These are phyloP conservation scores for Neobulgaria alba DNA, from an alignment of 2,329 filamentous ascomycete genomes.

Conservation along the genomic window DNA sequence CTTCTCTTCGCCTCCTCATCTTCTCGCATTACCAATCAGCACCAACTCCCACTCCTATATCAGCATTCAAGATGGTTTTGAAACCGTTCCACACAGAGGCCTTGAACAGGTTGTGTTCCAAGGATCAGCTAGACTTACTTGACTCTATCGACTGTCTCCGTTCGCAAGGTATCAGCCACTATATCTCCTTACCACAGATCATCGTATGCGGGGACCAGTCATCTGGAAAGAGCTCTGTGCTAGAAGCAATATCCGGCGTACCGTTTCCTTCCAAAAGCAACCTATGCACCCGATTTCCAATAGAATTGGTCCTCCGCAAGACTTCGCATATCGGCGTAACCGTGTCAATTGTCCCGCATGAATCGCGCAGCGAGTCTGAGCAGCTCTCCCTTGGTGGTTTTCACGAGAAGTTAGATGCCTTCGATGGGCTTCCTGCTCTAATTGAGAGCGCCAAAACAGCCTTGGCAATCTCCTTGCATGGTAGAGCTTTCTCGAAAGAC, in stretches of 20 bases:
- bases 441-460: conserved; percentile 18
- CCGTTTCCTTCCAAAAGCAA: conserved; percentile 32
- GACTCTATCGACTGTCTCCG: conserved; percentile 22
- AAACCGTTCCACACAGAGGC: conserved; percentile 9
- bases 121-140: conserved; percentile 18
- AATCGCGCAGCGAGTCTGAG: conserved; percentile 12
- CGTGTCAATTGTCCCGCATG: conserved; percentile 15
- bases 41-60: no score
- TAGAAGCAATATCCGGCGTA: conserved; percentile 30
- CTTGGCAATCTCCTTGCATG: conserved; percentile 10
- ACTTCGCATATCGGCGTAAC: conserved; percentile 3
- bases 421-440: conserved; percentile 13
- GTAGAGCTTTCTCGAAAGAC: conserved; percentile 24
- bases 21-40: not conserved
- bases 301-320: conserved; percentile 31
- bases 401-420: conserved; percentile 13
- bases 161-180: conserved; percentile 21
- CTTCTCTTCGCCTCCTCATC: not conserved
- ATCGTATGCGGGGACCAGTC: conserved; percentile 22
- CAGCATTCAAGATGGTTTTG: not conserved
- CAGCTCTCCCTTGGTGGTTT: conserved; percentile 11
- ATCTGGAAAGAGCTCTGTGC: conserved; percentile 29
- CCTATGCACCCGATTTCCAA: conserved; percentile 36
- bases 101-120: conserved; percentile 13
- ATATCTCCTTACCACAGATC: conserved; percentile 26